Conservation (phyloP, 306 rosid species). For the Ormosia emarginata region DNA sequence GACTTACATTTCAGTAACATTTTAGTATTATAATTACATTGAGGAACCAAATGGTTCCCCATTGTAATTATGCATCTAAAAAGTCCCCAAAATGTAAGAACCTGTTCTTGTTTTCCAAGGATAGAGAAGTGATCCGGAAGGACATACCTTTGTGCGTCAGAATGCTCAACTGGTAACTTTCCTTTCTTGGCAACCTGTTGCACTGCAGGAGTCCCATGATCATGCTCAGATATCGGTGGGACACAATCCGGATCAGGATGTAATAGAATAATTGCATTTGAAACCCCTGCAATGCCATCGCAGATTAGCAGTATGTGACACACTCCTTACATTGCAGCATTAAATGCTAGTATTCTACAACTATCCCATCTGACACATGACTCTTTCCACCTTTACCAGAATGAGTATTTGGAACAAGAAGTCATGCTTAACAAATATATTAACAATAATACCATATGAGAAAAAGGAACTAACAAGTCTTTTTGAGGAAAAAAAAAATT, state of each 20-base stretch:
- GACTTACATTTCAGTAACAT: background rate
- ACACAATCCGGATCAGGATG: slow-evolving; percentile 44
- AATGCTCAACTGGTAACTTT: slow-evolving; percentile 53
- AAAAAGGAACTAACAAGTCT: slow-evolving; percentile 4
- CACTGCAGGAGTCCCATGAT: slow-evolving; percentile 38
- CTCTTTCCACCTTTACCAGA: slow-evolving; percentile 49
- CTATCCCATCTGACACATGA: slow-evolving; percentile 30
- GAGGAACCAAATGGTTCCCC: background rate
- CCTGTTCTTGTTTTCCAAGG: background rate
- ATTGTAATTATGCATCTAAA: slow-evolving; percentile 11
- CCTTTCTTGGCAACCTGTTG: slow-evolving; percentile 41
- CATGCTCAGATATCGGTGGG: slow-evolving; percentile 48
- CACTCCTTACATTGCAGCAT: slow-evolving; percentile 14
- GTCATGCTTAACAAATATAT: slow-evolving; percentile 29
- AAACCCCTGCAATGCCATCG: slow-evolving; percentile 50
- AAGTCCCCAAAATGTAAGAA: slow-evolving; percentile 2
- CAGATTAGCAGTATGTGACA: slow-evolving; percentile 18
- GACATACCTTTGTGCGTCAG: slow-evolving; percentile 66
- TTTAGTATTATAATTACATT: background rate
- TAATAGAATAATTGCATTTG: slow-evolving; percentile 39
- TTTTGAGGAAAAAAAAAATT: background rate
- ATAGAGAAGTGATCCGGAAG: background rate
- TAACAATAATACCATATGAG: slow-evolving; percentile 5
- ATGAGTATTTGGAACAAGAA: slow-evolving; percentile 46
- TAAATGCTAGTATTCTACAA: slow-evolving; percentile 17